Percentiles rank a stretch among this genome's conserved stretches.
Conservation (phyloP, 768 basidiomycete species). For the Podaxis pistillaris region DNA sequence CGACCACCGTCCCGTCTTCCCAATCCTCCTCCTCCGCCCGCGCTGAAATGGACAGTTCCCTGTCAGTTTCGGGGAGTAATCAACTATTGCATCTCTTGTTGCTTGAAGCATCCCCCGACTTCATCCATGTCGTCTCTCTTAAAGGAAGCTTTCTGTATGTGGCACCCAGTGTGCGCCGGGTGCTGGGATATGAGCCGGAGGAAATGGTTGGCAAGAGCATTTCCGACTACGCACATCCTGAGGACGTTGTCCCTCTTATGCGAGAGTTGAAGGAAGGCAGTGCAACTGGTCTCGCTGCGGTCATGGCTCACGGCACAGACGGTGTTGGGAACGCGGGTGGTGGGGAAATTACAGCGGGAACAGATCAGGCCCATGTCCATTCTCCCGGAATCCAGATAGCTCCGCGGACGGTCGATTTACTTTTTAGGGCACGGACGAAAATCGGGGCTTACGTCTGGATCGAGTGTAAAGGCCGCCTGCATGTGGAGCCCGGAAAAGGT, state of each 20-base stretch:
- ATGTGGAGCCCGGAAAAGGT: slow-evolving; percentile 92
- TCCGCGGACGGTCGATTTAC: slow-evolving; percentile 71
- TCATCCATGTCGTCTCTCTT: slow-evolving; percentile 87
- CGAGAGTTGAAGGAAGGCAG: slow-evolving; percentile 84
- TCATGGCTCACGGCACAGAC: slow-evolving; percentile 11
- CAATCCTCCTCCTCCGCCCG: slow-evolving; percentile 19
- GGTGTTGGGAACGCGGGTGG: slow-evolving; percentile 14
- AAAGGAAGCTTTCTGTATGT: slow-evolving; percentile 94
- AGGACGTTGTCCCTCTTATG: slow-evolving; percentile 88
- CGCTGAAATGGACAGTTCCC: slow-evolving; percentile 19
- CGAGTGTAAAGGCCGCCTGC: slow-evolving; percentile 84
- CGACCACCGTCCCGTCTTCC: slow-evolving; percentile 31
- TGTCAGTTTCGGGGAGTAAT: slow-evolving; percentile 30
- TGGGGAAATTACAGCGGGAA: neutral
- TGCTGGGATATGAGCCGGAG: slow-evolving; percentile 84
- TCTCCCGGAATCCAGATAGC: slow-evolving; percentile 6
- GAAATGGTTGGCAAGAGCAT: slow-evolving; percentile 81
- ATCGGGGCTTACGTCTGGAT: slow-evolving; percentile 77
- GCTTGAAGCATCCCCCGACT: slow-evolving; percentile 68
- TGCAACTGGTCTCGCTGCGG: slow-evolving; percentile 21
- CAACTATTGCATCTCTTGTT: slow-evolving; percentile 57
- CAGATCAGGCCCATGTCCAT: slow-evolving; percentile 1
- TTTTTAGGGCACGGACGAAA: slow-evolving; percentile 82
- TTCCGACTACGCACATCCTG: slow-evolving; percentile 81
- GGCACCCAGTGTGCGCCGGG: slow-evolving; percentile 72